Evolutionary conservation across 768 basidiomycete genomes (phyloP).

Genomic region (Kwoniella europaea): DNA sequence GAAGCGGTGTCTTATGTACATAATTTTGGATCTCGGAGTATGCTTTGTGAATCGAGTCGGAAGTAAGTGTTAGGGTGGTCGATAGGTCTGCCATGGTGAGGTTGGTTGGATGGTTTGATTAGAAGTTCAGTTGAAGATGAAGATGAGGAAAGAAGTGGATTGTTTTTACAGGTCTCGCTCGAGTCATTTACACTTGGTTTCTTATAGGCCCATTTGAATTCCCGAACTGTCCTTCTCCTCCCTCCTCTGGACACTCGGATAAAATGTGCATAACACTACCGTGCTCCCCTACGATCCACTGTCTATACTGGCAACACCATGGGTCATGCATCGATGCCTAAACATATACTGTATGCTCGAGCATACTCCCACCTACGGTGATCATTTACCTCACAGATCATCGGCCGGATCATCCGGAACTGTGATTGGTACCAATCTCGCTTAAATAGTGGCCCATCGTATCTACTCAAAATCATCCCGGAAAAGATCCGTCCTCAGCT

Average conservation of each 20-base stretch:
- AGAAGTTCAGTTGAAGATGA: too few species aligned
- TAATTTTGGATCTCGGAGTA: conserved; percentile 30
- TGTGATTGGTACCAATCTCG: background rate
- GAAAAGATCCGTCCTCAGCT: background rate
- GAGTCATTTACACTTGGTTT: too few species aligned
- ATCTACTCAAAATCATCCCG: background rate
- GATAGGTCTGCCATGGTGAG: conserved; percentile 31
- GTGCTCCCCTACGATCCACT: too few species aligned
- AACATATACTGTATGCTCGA: background rate
- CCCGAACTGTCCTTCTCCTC: too few species aligned
- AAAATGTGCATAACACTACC: too few species aligned
- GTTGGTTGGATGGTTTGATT: background rate
- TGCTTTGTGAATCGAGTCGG: conserved; percentile 33
- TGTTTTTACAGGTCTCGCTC: too few species aligned
- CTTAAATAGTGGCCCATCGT: background rate
- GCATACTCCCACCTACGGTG: background rate
- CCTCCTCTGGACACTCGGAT: too few species aligned
- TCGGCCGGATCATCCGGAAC: background rate
- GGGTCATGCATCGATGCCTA: background rate
- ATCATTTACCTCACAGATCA: background rate
- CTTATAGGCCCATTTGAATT: too few species aligned
- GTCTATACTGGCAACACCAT: background rate
- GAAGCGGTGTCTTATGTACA: conserved; percentile 44
- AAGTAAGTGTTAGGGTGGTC: conserved; percentile 29
- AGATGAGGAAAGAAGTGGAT: too few species aligned